These are phyloP conservation scores for Paramyrothecium sp. DNA, from an alignment of 2,329 filamentous ascomycete species.

Conservation along the genomic window DNA sequence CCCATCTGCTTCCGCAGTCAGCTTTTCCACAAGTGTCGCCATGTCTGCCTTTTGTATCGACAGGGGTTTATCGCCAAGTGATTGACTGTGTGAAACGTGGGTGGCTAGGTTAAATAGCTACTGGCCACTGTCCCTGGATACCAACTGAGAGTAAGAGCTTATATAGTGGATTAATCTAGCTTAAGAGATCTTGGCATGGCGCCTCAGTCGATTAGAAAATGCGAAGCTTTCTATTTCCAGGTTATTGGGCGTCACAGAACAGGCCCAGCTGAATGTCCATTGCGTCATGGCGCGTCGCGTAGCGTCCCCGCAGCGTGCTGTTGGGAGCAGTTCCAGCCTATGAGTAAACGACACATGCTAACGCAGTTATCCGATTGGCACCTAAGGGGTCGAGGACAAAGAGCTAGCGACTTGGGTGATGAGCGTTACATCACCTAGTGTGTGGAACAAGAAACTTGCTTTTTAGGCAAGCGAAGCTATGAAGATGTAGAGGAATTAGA, in stretches of 20 bases:
- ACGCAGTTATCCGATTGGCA: not conserved
- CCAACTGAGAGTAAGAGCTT: not conserved
- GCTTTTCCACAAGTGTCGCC: slow-evolving; percentile 16
- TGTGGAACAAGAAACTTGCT: too few species aligned
- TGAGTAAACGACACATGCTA: not conserved
- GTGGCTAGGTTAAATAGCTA: not conserved
- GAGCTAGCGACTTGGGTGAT: too few species aligned
- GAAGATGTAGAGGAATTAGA: too few species aligned
- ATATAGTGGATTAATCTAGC: not conserved
- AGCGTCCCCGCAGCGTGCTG: not conserved
- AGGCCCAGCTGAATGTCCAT: not conserved
- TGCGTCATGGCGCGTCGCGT: not conserved
- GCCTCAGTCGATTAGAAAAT: not conserved
- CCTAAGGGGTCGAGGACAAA: too few species aligned
- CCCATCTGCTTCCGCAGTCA: slow-evolving; percentile 21
- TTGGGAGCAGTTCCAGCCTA: not conserved
- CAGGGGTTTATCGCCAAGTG: not conserved
- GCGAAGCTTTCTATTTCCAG: not conserved
- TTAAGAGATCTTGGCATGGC: not conserved
- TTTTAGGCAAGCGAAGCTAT: too few species aligned
- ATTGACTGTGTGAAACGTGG: not conserved
- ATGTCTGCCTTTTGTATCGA: slow-evolving; percentile 4
- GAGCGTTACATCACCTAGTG: too few species aligned
- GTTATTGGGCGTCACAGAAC: not conserved
- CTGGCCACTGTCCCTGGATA: not conserved